Conservation (phyloP, 2,329 filamentous ascomycete species). For the Grosmannia clavigera region DNA sequence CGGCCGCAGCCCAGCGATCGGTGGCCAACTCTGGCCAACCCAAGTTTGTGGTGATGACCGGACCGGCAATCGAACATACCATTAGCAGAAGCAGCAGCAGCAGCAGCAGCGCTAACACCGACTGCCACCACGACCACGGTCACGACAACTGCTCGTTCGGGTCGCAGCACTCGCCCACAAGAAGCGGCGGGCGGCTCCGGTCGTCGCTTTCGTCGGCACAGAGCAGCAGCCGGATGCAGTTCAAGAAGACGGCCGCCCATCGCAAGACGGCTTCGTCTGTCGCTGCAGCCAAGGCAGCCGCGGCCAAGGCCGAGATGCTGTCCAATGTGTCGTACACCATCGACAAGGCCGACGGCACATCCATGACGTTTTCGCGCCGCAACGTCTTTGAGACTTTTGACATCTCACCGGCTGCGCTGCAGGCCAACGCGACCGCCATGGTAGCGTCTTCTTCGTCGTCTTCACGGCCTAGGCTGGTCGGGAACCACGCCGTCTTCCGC, state of each 20-base stretch:
- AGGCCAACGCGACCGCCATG: neutral
- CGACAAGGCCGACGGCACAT: conserved; percentile 1
- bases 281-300: neutral
- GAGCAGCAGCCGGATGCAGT: too few species aligned
- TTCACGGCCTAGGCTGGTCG: too few species aligned
- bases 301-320: conserved; percentile 1
- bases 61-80: neutral
- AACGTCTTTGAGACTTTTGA: neutral
- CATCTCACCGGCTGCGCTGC: neutral
- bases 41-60: conserved; percentile 3
- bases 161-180: too few species aligned
- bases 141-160: too few species aligned
- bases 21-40: neutral
- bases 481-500: neutral
- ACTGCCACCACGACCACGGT: neutral
- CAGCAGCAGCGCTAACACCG: neutral
- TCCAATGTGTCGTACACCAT: conserved; percentile 2
- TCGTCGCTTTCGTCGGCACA: too few species aligned
- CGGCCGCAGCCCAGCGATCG: neutral
- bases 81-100: neutral
- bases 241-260: too few species aligned
- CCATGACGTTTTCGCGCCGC: neutral
- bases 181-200: too few species aligned
- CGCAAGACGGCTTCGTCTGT: neutral
- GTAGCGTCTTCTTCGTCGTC: too few species aligned